Evolutionary conservation across 768 basidiomycete genomes (phyloP).

Genomic region (Lentinula aciculospora): DNA sequence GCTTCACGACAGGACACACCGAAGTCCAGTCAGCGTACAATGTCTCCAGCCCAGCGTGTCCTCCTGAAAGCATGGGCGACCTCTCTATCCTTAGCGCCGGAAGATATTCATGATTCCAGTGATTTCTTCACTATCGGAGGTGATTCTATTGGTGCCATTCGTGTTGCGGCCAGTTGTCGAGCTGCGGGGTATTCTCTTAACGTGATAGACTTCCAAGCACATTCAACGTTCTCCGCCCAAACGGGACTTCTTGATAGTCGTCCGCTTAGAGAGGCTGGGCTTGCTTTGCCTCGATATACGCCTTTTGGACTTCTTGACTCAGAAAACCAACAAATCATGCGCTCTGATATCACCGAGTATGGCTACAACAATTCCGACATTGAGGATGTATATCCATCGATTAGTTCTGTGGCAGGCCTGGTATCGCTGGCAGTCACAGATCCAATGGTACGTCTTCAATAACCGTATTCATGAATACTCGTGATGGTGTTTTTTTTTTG

Average conservation of each 20-base stretch:
- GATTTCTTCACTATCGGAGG: background rate
- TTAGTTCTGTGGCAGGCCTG: background rate
- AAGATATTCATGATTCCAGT: background rate
- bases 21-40: background rate
- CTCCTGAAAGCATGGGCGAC: background rate
- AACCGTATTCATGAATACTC: background rate
- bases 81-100: background rate
- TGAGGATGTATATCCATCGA: background rate
- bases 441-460: background rate
- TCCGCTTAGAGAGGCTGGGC: background rate
- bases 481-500: background rate
- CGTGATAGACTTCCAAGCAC: background rate
- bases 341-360: background rate
- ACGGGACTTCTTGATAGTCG: background rate
- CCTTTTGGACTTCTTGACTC: background rate
- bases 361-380: background rate
- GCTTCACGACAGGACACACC: background rate
- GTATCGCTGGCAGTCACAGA: background rate
- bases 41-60: background rate
- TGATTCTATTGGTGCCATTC: slow-evolving; percentile 1
- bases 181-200: background rate
- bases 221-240: background rate
- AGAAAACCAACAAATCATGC: background rate
- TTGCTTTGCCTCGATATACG: background rate
- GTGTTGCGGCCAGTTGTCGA: background rate